Evolutionary conservation across 2,329 filamentous ascomycete species (phyloP).

Genomic region (Huntiella bhutanensis): DNA sequence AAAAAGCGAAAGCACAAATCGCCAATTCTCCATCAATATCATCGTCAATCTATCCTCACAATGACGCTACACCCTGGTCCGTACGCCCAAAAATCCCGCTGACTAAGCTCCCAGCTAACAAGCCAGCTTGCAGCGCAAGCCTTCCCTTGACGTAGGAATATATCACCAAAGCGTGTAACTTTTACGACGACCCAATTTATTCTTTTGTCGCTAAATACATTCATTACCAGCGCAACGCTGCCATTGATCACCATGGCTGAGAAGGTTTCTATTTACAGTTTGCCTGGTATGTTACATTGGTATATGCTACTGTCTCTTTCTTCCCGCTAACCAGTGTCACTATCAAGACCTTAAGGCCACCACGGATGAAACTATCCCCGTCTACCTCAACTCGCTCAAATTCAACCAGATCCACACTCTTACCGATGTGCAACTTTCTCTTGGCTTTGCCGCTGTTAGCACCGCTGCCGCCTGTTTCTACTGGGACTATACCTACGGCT

Average conservation of each 20-base stretch:
- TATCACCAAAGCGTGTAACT: too few relatives aligned
- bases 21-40: too few relatives aligned
- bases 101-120: conserved; percentile 10
- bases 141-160: not conserved
- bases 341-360: conserved; percentile 79
- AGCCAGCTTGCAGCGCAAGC: conserved; percentile 10
- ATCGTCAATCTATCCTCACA: too few relatives aligned
- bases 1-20: too few relatives aligned
- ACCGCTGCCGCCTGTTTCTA: conserved; percentile 71
- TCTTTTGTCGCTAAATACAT: not conserved
- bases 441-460: conserved; percentile 67
- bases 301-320: not conserved
- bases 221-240: not conserved
- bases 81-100: not conserved
- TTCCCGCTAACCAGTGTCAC: not conserved
- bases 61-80: too few relatives aligned
- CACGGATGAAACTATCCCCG: conserved; percentile 80
- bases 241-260: conserved; percentile 18
- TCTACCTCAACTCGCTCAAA: conserved; percentile 76
- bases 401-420: conserved; percentile 70
- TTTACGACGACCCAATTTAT: too few relatives aligned
- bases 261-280: conserved; percentile 48
- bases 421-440: conserved; percentile 59
- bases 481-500: conserved; percentile 82
- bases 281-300: conserved; percentile 30